These are phyloP conservation scores for Anthostomella pinea DNA, from an alignment of 2,329 filamentous ascomycete genomes.

Conservation along the genomic window DNA sequence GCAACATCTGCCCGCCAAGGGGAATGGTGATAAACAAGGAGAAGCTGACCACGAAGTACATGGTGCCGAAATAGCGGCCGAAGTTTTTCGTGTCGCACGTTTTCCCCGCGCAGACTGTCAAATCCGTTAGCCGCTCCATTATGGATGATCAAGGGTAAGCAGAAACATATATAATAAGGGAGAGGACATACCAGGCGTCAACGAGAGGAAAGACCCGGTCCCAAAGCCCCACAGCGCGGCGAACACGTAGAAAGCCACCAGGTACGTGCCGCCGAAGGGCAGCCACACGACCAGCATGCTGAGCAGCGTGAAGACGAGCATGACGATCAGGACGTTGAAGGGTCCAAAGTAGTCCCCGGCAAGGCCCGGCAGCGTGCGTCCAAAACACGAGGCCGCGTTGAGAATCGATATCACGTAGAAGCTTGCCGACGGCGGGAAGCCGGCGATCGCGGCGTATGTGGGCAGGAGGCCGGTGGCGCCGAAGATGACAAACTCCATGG, in stretches of 20 bases:
- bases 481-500: not conserved
- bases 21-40: slow-evolving; percentile 44
- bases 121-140: too few relatives aligned
- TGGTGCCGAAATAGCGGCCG: slow-evolving; percentile 45
- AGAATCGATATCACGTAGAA: not conserved
- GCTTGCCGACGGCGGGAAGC: not conserved
- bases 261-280: slow-evolving; percentile 41
- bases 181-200: too few relatives aligned
- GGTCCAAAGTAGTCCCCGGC: not conserved
- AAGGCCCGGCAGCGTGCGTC: not conserved
- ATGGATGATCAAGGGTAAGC: too few relatives aligned
- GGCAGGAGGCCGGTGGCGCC: not conserved
- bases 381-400: not conserved
- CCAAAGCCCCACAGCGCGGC: slow-evolving; percentile 48
- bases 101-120: slow-evolving; percentile 20
- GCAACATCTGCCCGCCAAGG: slow-evolving; percentile 43
- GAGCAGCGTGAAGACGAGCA: slow-evolving; percentile 40
- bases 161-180: too few relatives aligned
- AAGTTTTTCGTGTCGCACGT: slow-evolving; percentile 44
- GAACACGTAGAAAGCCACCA: slow-evolving; percentile 41
- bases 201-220: slow-evolving; percentile 43
- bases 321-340: not conserved
- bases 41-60: slow-evolving; percentile 45
- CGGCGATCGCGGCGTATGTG: not conserved
- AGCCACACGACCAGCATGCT: slow-evolving; percentile 43